Evolutionary conservation across 176 grass and related monocot species (phyloP), one percentile per base, ranked within the genome.

Genomic region (Zoysia japonica): DNA sequence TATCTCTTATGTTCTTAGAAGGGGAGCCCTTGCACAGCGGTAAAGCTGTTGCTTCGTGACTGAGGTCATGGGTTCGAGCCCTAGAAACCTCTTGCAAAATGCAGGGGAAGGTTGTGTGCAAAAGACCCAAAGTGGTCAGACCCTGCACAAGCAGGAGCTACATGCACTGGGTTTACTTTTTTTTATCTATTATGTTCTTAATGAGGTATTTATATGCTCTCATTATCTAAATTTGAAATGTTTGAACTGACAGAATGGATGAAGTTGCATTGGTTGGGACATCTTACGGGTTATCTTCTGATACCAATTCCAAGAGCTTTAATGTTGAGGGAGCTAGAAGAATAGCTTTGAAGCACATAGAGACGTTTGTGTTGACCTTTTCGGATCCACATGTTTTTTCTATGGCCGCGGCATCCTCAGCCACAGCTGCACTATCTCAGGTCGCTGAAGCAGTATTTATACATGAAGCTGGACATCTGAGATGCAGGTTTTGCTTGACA

Each of bases 261-360:
- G 96, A 99, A 85, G 64, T 93, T 68, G 86, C 88, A 82, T 79
- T 91, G 45, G 76, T 93, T 51, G 96, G 92, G 77, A 76, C 96
- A 77, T 99, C 84, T 16, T 86, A 91, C 47, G 96, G 92, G 77
- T 73, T 92, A 77, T 99, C 84, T 16, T 86, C 68, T 11, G 88
- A 96, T 65, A 89, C 88, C 85, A 81, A 79, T 80, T 96, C 90
- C 51, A 99, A 99, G 78, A 83, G 82, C 74, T 79, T 85, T 80
- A 93, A 78, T 82, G 82, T 99, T 42, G 92, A 99, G 65, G 96
- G 96, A 83, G 92, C 96, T 66, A 99, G 90, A 81, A 89, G 84
- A 93, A 91, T 99, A 89, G 90, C 96, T 61, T 90, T 99, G 80
- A 99, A 99, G 90, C 86, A 99, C 80, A 96, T 99, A 84, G 90